Evolutionary conservation across 2,329 filamentous ascomycete species (phyloP).

Genomic region (Lizonia empirigonia): DNA sequence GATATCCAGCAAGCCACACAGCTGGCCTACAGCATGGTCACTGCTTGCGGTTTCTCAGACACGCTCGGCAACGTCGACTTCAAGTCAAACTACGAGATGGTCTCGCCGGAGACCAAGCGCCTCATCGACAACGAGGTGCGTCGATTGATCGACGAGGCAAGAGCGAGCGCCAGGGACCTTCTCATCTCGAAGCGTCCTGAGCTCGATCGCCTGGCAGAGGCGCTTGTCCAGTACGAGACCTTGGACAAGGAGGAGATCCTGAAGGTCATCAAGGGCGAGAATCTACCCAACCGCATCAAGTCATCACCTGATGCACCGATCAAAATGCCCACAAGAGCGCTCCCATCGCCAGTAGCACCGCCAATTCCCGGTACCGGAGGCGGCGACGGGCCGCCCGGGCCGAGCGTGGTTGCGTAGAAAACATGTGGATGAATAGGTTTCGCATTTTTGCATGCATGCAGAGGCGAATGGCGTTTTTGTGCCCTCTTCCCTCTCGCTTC

Average conservation of each 20-base stretch:
- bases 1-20: conserved; percentile 84
- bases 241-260: conserved; percentile 87
- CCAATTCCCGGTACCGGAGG: conserved; percentile 24
- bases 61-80: conserved; percentile 90
- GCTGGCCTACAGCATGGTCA: conserved; percentile 86
- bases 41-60: conserved; percentile 85
- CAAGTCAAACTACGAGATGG: conserved; percentile 74
- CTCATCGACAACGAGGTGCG: conserved; percentile 89
- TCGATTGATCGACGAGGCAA: conserved; percentile 79
- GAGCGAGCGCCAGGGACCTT: conserved; percentile 72
- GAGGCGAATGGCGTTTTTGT: conserved; percentile 19
- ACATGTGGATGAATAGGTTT: background rate
- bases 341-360: conserved; percentile 27
- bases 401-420: conserved; percentile 10
- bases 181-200: conserved; percentile 78
- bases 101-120: conserved; percentile 85
- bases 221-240: conserved; percentile 92
- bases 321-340: conserved; percentile 65
- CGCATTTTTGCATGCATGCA: conserved; percentile 15
- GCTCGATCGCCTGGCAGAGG: conserved; percentile 84
- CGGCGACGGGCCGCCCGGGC: conserved; percentile 8
- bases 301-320: conserved; percentile 64
- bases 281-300: conserved; percentile 71
- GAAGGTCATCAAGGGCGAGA: conserved; percentile 85
- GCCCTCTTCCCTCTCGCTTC: conserved; percentile 19